phyloP scores from a whole-genome alignment of 1,284 basidiomycete species.

The Spongiforma sp. region DNA sequence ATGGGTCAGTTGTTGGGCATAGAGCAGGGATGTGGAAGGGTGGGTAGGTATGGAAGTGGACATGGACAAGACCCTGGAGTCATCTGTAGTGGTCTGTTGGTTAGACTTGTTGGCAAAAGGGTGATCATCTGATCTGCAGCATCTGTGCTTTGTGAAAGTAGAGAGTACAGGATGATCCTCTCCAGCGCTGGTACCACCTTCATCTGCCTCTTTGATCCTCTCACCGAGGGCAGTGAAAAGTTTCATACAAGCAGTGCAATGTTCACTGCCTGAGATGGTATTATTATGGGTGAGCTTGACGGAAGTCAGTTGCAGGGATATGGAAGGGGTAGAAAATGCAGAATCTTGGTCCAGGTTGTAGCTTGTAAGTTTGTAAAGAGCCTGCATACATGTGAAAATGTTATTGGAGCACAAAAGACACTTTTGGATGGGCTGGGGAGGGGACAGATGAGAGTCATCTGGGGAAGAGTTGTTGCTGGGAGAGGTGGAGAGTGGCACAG shows the following conservation, averaged over 20 bases:
- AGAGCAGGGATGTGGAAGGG: constrained; percentile 55
- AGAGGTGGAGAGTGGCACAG: constrained; percentile 46
- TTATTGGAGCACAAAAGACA: constrained; percentile 81
- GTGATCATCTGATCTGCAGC: constrained; percentile 63
- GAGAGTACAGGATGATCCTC: constrained; percentile 59
- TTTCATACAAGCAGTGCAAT: constrained; percentile 67
- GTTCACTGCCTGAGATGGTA: constrained; percentile 80
- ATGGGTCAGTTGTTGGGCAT: constrained; percentile 28
- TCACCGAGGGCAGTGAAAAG: constrained; percentile 68
- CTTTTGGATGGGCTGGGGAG: constrained; percentile 54
- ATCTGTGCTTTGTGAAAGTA: constrained; percentile 53
- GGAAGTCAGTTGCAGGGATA: constrained; percentile 53
- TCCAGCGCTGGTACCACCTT: constrained; percentile 63
- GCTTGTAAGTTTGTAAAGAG: constrained; percentile 76
- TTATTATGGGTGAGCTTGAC: constrained; percentile 70
- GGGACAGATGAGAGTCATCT: constrained; percentile 56
- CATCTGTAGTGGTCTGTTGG: constrained; percentile 57
- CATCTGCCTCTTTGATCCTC: constrained; percentile 66
- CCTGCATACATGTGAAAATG: constrained; percentile 68
- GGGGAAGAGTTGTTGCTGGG: constrained; percentile 69
- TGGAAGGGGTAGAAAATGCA: constrained; percentile 42
- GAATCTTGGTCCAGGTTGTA: constrained; percentile 57
- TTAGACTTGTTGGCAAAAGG: constrained; percentile 55
- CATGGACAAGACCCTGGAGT: constrained; percentile 63
- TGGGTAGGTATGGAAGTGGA: constrained; percentile 66